Evolutionary conservation across 2,329 filamentous ascomycete species (phyloP).

Genomic region (Aspergillus neotritici): DNA sequence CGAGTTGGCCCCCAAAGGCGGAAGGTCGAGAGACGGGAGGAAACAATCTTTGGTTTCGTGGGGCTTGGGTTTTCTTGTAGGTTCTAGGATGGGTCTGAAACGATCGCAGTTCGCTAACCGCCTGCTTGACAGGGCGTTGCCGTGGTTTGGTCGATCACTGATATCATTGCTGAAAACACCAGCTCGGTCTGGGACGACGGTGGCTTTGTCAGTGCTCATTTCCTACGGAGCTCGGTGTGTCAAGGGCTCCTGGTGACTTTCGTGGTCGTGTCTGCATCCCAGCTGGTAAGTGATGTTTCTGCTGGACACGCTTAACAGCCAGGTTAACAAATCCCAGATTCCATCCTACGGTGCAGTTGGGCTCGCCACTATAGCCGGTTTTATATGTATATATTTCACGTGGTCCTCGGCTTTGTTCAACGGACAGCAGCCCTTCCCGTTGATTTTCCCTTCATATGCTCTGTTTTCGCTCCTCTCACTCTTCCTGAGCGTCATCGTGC

Average conservation of each 20-base stretch:
- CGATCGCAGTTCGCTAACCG: slow-evolving; percentile 3
- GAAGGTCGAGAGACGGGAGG: slow-evolving; percentile 17
- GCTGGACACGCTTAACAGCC: not conserved
- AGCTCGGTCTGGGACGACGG: slow-evolving; percentile 31
- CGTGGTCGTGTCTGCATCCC: slow-evolving; percentile 32
- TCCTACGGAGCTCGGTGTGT: slow-evolving; percentile 35
- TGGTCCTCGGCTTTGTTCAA: slow-evolving; percentile 28
- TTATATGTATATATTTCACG: slow-evolving; percentile 32
- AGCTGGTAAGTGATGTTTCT: slow-evolving; percentile 31
- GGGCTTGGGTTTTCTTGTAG: slow-evolving; percentile 28
- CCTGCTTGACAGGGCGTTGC: slow-evolving; percentile 28
- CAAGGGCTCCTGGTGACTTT: slow-evolving; percentile 32
- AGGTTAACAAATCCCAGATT: slow-evolving; percentile 30
- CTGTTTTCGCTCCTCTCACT: slow-evolving; percentile 28
- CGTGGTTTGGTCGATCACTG: slow-evolving; percentile 31
- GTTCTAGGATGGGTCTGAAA: not conserved
- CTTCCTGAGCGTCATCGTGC: slow-evolving; percentile 25
- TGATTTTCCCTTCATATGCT: slow-evolving; percentile 23
- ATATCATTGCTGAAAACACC: slow-evolving; percentile 29
- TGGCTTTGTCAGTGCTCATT: slow-evolving; percentile 34
- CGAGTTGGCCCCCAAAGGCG: slow-evolving; percentile 23
- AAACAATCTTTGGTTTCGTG: slow-evolving; percentile 24
- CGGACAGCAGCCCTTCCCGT: slow-evolving; percentile 28
- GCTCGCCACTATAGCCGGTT: slow-evolving; percentile 33
- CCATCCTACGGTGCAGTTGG: slow-evolving; percentile 36